Evolutionary conservation across 352 stramenopile genomes (phyloP), one percentile per base, ranked within the genome.

Genomic region (Pythium volutum): DNA sequence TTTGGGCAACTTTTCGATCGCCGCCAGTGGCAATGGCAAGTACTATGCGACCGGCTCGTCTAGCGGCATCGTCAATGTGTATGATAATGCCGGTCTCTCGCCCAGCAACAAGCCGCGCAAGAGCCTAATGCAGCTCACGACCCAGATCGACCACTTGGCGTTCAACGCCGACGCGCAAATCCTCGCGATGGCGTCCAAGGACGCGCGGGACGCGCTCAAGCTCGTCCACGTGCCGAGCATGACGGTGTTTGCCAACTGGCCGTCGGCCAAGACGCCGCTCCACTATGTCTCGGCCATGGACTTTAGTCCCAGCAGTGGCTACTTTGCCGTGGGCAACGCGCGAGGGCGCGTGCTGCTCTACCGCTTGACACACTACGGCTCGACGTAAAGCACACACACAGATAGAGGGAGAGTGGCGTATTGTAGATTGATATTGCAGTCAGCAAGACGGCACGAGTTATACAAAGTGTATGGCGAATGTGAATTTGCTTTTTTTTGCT

Each of bases 171-270:
- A 96, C 72, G 87, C 89, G 38, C 87, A 98, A 73, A 98, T 98
- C 66, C 71, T 98, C n/a, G 93, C 94, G 2, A 95, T 98, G 75
- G 88, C 86, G 15, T 98, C 89, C 36, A 82, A 85, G 53, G 87
- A 95, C 52, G 77, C 96, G 54, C 95, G 95, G 62, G 89, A 99
- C 66, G 87, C 89, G 49, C 73, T 99, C 43, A 98, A 98, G 67
- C 69, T 99, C 27, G 79, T 99, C 36, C 96, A 99, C 76, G 69
- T 98, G 48, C 88, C 96, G 45, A 93, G 89, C 1, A 72, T 87
- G 47, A 99, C 93, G 22, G 96, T 99, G 18, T 99, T 98, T 66
- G 77, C 84, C 26, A 99, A 99, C 79, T 99, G 97, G 97, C 97
- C 97, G 4, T 98, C 97, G 23, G 75, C 86, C 29, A 89, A 91